A percentile compares a stretch with the other conserved stretches of the same genome.
These are phyloP conservation scores for Dryas integrifolia DNA, from an alignment of 331 rosid species.

Conservation along the genomic window DNA sequence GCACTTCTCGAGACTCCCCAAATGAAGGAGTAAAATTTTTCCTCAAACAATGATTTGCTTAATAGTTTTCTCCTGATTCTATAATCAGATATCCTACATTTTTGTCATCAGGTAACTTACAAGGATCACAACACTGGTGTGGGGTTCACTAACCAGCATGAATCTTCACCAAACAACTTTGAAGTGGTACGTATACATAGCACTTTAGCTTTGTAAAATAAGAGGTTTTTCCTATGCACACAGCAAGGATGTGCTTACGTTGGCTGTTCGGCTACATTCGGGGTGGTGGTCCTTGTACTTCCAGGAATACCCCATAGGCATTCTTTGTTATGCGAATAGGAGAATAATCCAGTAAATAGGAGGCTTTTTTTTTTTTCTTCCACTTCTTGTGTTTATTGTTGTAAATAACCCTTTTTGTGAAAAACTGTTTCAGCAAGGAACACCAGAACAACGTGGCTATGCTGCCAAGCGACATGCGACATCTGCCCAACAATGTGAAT, in stretches of 20 bases:
- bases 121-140: background rate
- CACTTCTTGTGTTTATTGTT: background rate
- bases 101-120: constrained; percentile 5
- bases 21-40: background rate
- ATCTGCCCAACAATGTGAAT: background rate
- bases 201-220: background rate
- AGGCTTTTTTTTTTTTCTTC: too few species aligned
- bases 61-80: background rate
- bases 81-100: background rate
- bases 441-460: background rate
- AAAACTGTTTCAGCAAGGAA: constrained; percentile 3
- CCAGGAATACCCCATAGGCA: background rate
- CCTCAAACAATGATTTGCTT: background rate
- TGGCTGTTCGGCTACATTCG: background rate
- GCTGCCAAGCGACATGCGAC: background rate
- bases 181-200: background rate
- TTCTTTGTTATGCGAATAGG: background rate
- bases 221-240: background rate
- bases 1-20: background rate
- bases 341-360: background rate
- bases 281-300: background rate
- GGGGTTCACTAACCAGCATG: background rate
- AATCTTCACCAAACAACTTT: background rate
- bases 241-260: too few species aligned
- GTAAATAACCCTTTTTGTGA: background rate